Conservation (phyloP, 2,329 filamentous ascomycete genomes). For the Diaporthe citrichinensis region DNA sequence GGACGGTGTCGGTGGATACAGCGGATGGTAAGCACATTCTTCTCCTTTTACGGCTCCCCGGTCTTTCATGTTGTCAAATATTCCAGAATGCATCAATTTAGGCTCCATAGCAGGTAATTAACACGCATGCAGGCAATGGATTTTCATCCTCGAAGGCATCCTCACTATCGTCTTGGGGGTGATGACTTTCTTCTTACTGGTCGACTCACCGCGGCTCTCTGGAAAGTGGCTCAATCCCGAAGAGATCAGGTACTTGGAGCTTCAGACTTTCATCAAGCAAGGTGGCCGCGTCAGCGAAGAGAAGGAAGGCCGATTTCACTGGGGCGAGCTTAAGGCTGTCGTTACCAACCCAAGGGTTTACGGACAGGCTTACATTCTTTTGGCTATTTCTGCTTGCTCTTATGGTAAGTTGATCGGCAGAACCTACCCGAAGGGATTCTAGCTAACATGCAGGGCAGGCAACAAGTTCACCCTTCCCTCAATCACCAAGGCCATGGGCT, state of each 20-base stretch:
- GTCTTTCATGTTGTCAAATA: too few species aligned
- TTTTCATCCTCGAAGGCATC: slow-evolving; percentile 76
- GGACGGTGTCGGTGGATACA: slow-evolving; percentile 57
- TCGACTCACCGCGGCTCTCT: slow-evolving; percentile 33
- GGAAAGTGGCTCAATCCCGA: slow-evolving; percentile 35
- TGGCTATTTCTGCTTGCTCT: slow-evolving; percentile 46
- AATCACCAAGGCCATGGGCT: slow-evolving; percentile 55
- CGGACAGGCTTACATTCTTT: slow-evolving; percentile 43
- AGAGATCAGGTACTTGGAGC: slow-evolving; percentile 38
- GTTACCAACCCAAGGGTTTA: slow-evolving; percentile 40
- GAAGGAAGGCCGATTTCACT: not conserved
- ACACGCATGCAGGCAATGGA: too few species aligned
- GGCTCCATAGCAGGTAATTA: too few species aligned
- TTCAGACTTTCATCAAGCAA: slow-evolving; percentile 24
- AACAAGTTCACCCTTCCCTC: slow-evolving; percentile 49
- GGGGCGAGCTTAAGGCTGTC: slow-evolving; percentile 27
- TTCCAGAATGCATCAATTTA: too few species aligned
- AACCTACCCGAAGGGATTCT: accelerated
- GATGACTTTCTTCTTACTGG: slow-evolving; percentile 58
- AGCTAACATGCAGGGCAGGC: slow-evolving; percentile 38
- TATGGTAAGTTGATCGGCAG: slow-evolving; percentile 46
- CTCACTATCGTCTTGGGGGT: slow-evolving; percentile 73
- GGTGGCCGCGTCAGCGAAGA: not conserved
- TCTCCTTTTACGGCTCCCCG: too few species aligned
- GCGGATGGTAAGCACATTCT: too few species aligned